Evolutionary conservation across 306 rosid genomes (phyloP), one percentile per base, ranked within the genome.

Genomic region (Abrus precatorius): DNA sequence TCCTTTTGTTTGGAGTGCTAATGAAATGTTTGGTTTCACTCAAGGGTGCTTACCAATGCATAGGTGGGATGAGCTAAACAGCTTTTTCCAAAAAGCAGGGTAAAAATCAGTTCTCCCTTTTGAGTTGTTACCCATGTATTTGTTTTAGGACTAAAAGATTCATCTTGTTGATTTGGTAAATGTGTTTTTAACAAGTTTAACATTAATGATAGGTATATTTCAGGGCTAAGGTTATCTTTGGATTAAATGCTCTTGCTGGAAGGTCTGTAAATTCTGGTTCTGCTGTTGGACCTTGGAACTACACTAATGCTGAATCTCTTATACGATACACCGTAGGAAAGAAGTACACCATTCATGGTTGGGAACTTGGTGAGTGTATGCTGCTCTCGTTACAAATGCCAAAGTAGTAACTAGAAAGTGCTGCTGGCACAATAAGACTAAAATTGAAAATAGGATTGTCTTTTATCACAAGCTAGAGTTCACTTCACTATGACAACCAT

Each of bases 1-100:
- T 78, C 87, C 91, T 38, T 93, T 95, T 86, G 82, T 77, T 49
- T 59, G 33, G 43, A 88, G 78, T 60, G 3, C 87, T 54, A 69
- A 81, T 27, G 89, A 60, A 55, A 41, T 89, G 87, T 90, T 93
- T 88, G 89, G 93, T 75, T 93, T 91, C 87, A 86, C 89, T 71
- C 62, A 82, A 38, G 99, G 98, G 5, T 95, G 99, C 88, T 82
- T 95, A 47, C 94, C 97, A 7, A 71, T 86, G 92, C 32, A 76
- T 43, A 93, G 98, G 86, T 95, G 99, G 99, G 99, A 95, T 89
- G 91, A 91, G 81, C 69, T 95, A 10, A 95, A 90, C 85, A 85
- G 84, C 78, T 89, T 95, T 85, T 95, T 95, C 80, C 56, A 76
- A 62, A 87, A 91, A 86, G 63, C 98, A 43, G 98, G 99, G 98